Evolutionary conservation across 202 grass and related monocot species (phyloP), one percentile per base, ranked within the genome.

Genomic region (Musa balbisiana): DNA sequence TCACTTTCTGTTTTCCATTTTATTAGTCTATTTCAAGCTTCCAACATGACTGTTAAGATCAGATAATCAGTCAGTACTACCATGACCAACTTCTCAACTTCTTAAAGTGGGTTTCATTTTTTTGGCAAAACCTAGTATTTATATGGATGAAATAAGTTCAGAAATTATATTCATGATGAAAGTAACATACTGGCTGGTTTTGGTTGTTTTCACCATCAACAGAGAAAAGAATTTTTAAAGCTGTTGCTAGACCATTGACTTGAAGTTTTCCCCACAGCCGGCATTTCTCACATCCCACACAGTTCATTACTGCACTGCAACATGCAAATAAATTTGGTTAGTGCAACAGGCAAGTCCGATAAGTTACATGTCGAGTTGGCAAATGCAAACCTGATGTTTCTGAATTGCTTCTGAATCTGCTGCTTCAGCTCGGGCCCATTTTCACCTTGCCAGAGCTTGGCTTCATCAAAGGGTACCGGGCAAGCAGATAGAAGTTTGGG

Each of bases 221-320:
- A 8, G 88, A 93, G 64, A 93, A 98, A 25, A 94, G 80, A 83
- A 98, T 98, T 86, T 98, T 94, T 74, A 98, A 78, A 67, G 94
- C 91, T 70, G 94, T 98, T 49, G 88, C 94, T 13, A 93, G 88
- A 82, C 94, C 91, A 59, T 86, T 86, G 83, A 98, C 94, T 87
- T 94, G 94, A 58, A 94, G 94, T 71, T 98, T 94, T 79, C 91
- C 94, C 94, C 94, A 98, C 27, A 98, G 76, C 51, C 91, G 89
- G 70, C 94, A 94, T 78, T 98, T 94, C 83, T 98, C 94, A 66
- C 91, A 94, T 81, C 91, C 94, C 83, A 94, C 88, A 58, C 91
- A 98, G 51, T 94, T 91, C 87, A 92, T 94, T 59, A 98, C 81
- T 22, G 94, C 91, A 85, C 94, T 97, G 66, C 50, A 77, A 65